Evolutionary conservation across 257 asterid species (phyloP), one percentile per base, ranked within the genome.

Genomic region (Solanum pimpinellifolium): DNA sequence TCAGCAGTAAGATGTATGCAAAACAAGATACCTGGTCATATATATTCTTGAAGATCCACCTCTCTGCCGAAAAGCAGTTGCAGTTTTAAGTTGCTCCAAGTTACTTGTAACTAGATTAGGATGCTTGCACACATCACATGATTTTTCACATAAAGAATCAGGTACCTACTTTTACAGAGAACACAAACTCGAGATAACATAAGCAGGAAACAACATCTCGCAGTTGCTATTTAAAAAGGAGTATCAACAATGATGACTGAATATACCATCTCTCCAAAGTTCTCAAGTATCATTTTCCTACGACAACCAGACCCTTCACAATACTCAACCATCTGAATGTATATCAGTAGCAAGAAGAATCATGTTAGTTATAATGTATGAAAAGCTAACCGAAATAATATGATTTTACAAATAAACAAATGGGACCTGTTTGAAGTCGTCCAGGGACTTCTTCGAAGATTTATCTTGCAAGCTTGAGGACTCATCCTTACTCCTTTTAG

Each of bases 241-340:
- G 65, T 65, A 78, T 70, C 70, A 83, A 84, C 76, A 25, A 23
- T 56, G 27, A 84, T 27, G 44, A 60, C 85, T 65, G 60, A 68
- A 69, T 62, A 81, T 90, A 95, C 99, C 98, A 93, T 92, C 91
- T 97, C 98, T 72, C 98, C 98, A 89, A 97, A 97, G 93, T 94
- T 90, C 89, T 92, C 94, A 80, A 97, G 98, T 87, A 97, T 95
- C 94, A 94, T 95, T 93, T 92, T 97, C 89, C 99, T 94, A 88
- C 98, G 98, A 88, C 99, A 97, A 85, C 93, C 93, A 80, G 94
- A 90, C 87, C 91, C 92, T 91, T 97, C 98, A 83, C 98, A 97
- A 88, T 94, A 97, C 88, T 94, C 95, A 87, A 93, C 94, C 97
- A 97, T 94, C 99, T 97, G 90, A 77, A 90, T 86, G 89, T 74